phyloP scores from a whole-genome alignment of 768 basidiomycete genomes.

The Boletellus sp. region DNA sequence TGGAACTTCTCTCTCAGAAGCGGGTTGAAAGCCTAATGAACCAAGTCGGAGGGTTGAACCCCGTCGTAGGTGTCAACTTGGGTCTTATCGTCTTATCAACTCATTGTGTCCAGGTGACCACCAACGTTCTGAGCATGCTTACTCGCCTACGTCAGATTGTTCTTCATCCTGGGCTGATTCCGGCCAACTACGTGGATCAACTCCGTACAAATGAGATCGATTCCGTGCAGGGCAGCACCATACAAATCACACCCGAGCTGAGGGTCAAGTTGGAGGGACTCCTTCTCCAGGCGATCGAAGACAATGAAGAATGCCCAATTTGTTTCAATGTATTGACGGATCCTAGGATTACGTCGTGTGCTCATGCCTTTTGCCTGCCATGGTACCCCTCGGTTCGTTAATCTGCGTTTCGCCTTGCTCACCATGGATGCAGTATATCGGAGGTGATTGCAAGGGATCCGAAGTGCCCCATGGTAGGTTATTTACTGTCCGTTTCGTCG shows the following conservation, averaged over 20 bases:
- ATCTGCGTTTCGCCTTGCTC: neutral
- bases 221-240: constrained; percentile 16
- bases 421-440: constrained; percentile 46
- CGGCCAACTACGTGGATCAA: constrained; percentile 64
- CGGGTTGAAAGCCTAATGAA: constrained; percentile 57
- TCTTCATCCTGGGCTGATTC: constrained; percentile 75
- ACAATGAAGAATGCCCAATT: constrained; percentile 79
- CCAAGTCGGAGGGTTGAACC: constrained; percentile 33
- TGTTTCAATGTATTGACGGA: constrained; percentile 61
- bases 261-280: constrained; percentile 52
- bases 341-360: constrained; percentile 69
- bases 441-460: constrained; percentile 67
- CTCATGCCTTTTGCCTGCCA: constrained; percentile 66
- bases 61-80: constrained; percentile 35
- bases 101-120: constrained; percentile 47
- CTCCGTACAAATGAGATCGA: constrained; percentile 36
- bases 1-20: constrained; percentile 59
- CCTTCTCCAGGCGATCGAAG: constrained; percentile 68
- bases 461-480: constrained; percentile 76
- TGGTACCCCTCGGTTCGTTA: constrained; percentile 44
- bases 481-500: neutral
- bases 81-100: neutral
- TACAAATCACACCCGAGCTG: constrained; percentile 50
- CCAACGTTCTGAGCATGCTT: constrained; percentile 75
- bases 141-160: constrained; percentile 82